Evolutionary conservation across 192 early-diverging fungal species (phyloP), one percentile per base, ranked within the genome.

Genomic region (Thamnidium elegans): DNA sequence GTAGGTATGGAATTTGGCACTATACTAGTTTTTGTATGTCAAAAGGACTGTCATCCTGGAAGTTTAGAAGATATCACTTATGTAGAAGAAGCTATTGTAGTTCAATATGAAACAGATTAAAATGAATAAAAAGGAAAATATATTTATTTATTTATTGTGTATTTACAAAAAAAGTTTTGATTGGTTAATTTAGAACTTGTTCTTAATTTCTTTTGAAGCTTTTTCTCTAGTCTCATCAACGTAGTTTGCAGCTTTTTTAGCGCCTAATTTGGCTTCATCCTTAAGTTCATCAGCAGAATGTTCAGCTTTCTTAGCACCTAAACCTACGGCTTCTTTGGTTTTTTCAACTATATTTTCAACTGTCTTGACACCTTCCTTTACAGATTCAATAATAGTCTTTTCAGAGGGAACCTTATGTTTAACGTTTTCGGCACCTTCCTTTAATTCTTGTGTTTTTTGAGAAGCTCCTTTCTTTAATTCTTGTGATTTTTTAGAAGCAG

Each of bases 1-100:
- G 71, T 82, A 36, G 94, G 94, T 1, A 84, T 94, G 82, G 95
- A 97, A 62, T 95, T 89, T 79, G 95, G 95, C 17, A 94, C 95
- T 0, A 71, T 94, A 20, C 62, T 97, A 70, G 78, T 92, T 14
- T 97, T 86, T 71, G 82, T 82, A 10, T 97, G 95, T 69, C 70
- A 74, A 34, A 80, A 80, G 30, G 91, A 97, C 75, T 97, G 95
- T 72, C 85, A 87, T 46, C 55, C 50, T 7, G 59, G 69, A 4
- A 56, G 55, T 15, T 61, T 50, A 4, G 67, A 72, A 26, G 44
- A 72, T 13, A 71, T 81, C 9, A 68, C 66, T 42, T 89, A 83
- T 73, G 84, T 81, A 66, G 81, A 85, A 55, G 90, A 92, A 65
- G 67, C 75, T 8, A 80, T 70, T n/a, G 50, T 84, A n/a, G 77